Evolutionary conservation across 2,329 filamentous ascomycete species (phyloP).

Genomic region (Verticillium nubilum): DNA sequence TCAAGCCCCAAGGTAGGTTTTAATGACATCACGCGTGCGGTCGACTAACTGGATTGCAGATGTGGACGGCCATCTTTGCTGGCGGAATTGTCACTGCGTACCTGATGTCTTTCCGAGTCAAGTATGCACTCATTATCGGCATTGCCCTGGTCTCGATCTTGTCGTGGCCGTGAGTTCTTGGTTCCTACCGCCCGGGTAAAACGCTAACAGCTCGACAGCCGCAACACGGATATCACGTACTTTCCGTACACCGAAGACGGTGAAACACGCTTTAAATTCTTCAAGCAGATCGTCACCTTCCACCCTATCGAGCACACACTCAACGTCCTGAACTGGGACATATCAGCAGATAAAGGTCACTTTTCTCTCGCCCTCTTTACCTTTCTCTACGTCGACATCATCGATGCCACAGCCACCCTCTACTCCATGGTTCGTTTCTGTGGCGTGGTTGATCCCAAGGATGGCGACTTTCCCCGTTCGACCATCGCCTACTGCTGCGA

Average conservation of each 20-base stretch:
- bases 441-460: constrained; percentile 55
- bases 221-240: constrained; percentile 65
- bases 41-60: constrained; percentile 27
- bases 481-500: constrained; percentile 74
- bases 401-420: constrained; percentile 71
- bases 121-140: constrained; percentile 69
- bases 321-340: constrained; percentile 60
- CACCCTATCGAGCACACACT: constrained; percentile 62
- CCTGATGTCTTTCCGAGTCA: constrained; percentile 73
- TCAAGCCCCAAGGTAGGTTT: constrained; percentile 60
- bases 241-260: constrained; percentile 64
- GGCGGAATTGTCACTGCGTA: constrained; percentile 75
- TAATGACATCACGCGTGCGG: background rate
- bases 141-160: constrained; percentile 67
- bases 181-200: background rate
- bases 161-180: constrained; percentile 61
- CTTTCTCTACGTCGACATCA: constrained; percentile 75
- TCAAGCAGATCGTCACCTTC: constrained; percentile 67
- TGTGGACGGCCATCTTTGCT: constrained; percentile 83
- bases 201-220: constrained; percentile 30
- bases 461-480: constrained; percentile 80
- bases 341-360: constrained; percentile 49
- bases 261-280: constrained; percentile 62
- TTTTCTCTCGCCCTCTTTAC: constrained; percentile 70
- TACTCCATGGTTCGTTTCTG: constrained; percentile 80